Base-by-base conservation (phyloP, 495 filamentous ascomycete genomes). In the Penicillium lagena region DNA sequence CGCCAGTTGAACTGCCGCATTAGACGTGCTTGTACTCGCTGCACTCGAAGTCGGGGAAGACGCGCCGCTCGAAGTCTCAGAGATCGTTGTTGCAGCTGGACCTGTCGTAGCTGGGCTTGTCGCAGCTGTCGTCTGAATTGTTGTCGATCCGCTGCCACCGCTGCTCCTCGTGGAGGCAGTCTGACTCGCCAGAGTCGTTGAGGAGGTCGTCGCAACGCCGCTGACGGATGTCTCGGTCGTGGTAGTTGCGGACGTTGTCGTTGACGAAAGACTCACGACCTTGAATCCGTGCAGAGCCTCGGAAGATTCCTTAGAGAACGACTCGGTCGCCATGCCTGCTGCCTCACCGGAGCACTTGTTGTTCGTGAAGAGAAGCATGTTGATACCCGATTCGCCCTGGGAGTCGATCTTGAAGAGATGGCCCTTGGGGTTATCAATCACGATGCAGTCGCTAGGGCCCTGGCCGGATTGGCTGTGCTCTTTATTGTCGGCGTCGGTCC, bases 301-400 rank as follows among this genome's bases (percentile, higher is more conserved):
- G 1, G 47, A 51, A 13, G 52, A 8, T 6, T 42, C 45, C 40
- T 54, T 59, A 0, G 40, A 35, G 29, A 48, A 59, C 0, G 11
- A 13, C 36, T 51, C 47, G 4, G 52, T 55, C 17, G 56, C 52
- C 40, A 14, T 43, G 0, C 56, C 56, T 9, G 46, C 47, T 1
- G 50, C 9, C 0, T 53, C 34, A 4, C 52, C 56, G 4, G 31
- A 33, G 45, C 56, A 59, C 3, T 51, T 37, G 14, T 32, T 22
- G 22, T 49, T 56, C 1, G 39, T 40, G 43, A 49, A 59, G 1
- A 59, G 39, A 4, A 56, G 43, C 52, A 59, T 59, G 33, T 56
- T 56, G 47, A 59, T 59, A 8, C 43, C 48, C 9, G 34, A 22
- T 13, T 54, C 50, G 30, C 47, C 52, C 15, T 56, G 27, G 17